These are phyloP conservation scores for Lotus japonicus DNA, from an alignment of 306 rosid species.

Conservation along the genomic window DNA sequence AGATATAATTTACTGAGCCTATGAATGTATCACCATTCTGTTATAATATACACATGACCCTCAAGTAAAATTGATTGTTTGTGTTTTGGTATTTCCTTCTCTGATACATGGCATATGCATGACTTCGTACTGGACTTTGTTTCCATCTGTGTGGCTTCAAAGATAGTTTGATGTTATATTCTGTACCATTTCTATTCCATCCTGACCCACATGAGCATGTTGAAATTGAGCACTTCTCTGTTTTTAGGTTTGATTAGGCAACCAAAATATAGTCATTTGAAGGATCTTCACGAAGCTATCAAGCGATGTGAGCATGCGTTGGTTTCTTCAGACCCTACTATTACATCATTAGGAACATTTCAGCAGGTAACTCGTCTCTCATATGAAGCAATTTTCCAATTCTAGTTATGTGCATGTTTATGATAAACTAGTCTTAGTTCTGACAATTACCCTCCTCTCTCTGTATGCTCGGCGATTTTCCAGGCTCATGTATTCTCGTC, in stretches of 20 bases:
- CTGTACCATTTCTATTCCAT: neutral
- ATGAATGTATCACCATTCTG: neutral
- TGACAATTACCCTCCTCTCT: neutral
- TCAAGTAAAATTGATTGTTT: neutral
- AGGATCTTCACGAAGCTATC: conserved; percentile 71
- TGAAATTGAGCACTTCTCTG: neutral
- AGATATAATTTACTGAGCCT: neutral
- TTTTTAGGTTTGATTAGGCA: conserved; percentile 76
- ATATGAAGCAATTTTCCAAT: neutral
- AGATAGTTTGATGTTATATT: neutral
- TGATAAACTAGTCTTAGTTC: neutral
- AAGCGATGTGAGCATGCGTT: conserved; percentile 75
- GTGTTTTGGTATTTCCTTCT: neutral
- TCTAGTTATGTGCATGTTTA: neutral
- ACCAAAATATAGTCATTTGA: conserved; percentile 82
- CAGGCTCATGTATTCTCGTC: conserved; percentile 85
- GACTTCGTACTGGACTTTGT: neutral
- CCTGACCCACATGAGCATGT: neutral
- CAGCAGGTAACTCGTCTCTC: conserved; percentile 52
- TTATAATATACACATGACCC: neutral
- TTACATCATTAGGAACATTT: conserved; percentile 61
- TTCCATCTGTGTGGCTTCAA: neutral
- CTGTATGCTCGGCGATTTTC: conserved; percentile 21
- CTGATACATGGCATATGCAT: neutral
- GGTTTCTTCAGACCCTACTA: conserved; percentile 72